Base-by-base conservation (phyloP, 179 eudicot genomes). In the Actinidia arguta region DNA sequence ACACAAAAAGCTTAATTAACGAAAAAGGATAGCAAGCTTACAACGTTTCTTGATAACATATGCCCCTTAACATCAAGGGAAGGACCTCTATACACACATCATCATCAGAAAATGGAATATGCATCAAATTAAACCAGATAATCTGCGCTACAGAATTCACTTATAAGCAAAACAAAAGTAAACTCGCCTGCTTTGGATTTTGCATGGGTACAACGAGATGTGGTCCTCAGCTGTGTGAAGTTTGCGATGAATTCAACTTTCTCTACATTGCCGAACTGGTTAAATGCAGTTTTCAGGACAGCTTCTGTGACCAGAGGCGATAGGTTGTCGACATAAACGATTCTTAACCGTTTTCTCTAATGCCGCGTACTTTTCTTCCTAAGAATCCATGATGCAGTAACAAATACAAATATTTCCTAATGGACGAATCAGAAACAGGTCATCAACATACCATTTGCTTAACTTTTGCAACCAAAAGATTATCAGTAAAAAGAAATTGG, bases 271-370 rank as follows among this genome's bases (percentile, higher is more conserved):
- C 92, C 97, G 82, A 89, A 93, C 79, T 94, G 98, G 42, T 88
- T 80, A 27, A 94, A 81, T 0, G 95, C 95, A 56, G 89, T 79
- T 84, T 58, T 90, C 52, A 94, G 61, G 9, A 94, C 94, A 0
- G 84, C 1, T 36, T 87, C 89, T 2, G 89, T 92, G 11, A 91
- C 95, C 69, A 51, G 89, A 12, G 90, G 92, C 7, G 95, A 87
- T 56, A 94, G 86, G 86, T 87, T 92, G 86, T 94, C 97, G 39
- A 93, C 71, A 78, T 85, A 94, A 39, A 93, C 69, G 1, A 93
- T 91, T 67, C 92, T 85, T 87, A 79, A 94, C 92, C 82, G 78
- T 89, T 79, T 89, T 88, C 83, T 88, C 58, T 75, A 94, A 94
- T 14, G 87, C 90, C 24, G 85, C 93, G 85, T 92, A 93, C 20